Evolutionary conservation across 805 yeast species (phyloP).

Genomic region (Metschnikowia dekortorum): DNA sequence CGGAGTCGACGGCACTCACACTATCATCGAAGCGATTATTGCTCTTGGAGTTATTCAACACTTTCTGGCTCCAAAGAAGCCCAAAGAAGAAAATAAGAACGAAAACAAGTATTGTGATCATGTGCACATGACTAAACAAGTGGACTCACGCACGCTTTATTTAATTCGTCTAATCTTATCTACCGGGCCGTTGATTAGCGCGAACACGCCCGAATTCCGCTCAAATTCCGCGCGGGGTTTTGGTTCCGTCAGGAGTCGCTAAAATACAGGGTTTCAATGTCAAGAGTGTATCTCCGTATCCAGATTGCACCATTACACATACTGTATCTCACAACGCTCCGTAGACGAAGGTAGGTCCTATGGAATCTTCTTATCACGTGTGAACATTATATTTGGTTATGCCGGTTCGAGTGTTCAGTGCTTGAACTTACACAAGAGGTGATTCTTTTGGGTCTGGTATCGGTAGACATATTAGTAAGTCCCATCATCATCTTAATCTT

Average conservation of each 20-base stretch:
- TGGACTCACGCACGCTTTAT: background rate
- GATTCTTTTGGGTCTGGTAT: no score
- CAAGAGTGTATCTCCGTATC: background rate
- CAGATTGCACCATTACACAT: background rate
- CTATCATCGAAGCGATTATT: background rate
- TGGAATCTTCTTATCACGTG: no score
- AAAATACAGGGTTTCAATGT: background rate
- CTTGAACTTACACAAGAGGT: no score
- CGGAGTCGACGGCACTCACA: slow-evolving; percentile 7
- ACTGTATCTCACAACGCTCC: background rate
- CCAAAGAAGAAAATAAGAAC: background rate
- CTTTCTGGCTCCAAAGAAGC: background rate
- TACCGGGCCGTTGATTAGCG: background rate
- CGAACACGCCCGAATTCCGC: slow-evolving; percentile 1
- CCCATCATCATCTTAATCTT: no score
- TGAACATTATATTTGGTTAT: no score
- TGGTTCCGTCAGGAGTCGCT: background rate
- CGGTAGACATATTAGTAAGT: no score
- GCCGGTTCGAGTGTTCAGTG: no score
- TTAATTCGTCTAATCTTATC: background rate
- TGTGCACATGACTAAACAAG: background rate
- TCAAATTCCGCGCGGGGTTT: background rate
- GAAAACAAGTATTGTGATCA: background rate
- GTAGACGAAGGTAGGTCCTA: no score
- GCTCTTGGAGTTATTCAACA: background rate